Conservation (phyloP, 768 basidiomycete species). For the Lactarius akahatsu region DNA sequence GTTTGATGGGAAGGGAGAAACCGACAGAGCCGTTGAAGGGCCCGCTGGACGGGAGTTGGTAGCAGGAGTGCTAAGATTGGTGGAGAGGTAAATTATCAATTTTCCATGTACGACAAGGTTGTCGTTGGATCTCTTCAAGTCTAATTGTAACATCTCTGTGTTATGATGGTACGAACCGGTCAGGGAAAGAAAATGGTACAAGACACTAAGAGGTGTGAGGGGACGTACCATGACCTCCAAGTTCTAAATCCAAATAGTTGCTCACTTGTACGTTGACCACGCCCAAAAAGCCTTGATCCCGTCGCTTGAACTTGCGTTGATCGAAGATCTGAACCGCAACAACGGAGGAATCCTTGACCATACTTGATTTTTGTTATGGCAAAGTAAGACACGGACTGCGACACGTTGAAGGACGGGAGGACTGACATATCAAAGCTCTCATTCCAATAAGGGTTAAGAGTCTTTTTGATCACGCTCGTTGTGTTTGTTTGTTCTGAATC, state of each 20-base stretch:
- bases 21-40: constrained; percentile 56
- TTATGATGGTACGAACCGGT: background rate
- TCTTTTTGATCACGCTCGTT: constrained; percentile 96
- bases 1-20: constrained; percentile 49
- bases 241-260: constrained; percentile 86
- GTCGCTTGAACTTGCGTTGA: constrained; percentile 97
- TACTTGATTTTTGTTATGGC: constrained; percentile 45
- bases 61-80: constrained; percentile 83
- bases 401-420: background rate
- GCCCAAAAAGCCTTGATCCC: constrained; percentile 97
- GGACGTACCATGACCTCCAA: constrained; percentile 85
- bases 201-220: background rate
- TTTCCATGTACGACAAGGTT: constrained; percentile 97
- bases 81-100: constrained; percentile 93
- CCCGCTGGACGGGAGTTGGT: constrained; percentile 78
- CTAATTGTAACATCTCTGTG: constrained; percentile 89
- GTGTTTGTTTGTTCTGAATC: constrained; percentile 98
- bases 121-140: constrained; percentile 98
- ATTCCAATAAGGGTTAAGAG: constrained; percentile 94
- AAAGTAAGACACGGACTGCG: constrained; percentile 18
- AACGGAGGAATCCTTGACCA: constrained; percentile 96
- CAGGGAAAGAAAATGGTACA: background rate
- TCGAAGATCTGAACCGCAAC: constrained; percentile 99
- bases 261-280: constrained; percentile 94
- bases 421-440: constrained; percentile 96